phyloP scores from a whole-genome alignment of 2,329 filamentous ascomycete species.

The Colletotrichum falcatum region DNA sequence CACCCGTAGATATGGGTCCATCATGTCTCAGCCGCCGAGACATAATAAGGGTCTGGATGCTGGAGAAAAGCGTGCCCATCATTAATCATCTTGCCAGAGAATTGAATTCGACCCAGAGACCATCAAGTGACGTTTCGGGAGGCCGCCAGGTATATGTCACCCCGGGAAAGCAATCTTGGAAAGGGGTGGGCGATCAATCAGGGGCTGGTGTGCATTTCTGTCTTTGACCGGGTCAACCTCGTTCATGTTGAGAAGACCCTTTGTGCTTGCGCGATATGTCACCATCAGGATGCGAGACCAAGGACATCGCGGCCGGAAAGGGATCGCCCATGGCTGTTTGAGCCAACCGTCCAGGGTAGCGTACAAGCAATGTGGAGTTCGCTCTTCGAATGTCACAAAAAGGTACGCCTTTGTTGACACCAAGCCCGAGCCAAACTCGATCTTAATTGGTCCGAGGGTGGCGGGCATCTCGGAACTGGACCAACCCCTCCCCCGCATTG shows the following conservation, averaged over 20 bases:
- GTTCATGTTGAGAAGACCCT: background rate
- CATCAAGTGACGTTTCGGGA: conserved; percentile 10
- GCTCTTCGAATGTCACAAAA: background rate
- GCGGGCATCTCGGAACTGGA: conserved; percentile 9
- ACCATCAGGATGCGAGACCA: conserved; percentile 22
- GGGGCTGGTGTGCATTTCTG: conserved; percentile 5
- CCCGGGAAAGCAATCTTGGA: conserved; percentile 21
- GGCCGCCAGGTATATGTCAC: too few species aligned
- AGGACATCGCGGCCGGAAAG: conserved; percentile 14
- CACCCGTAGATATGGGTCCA: background rate
- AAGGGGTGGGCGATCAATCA: conserved; percentile 1
- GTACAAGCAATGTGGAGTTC: conserved; percentile 11
- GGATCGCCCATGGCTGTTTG: conserved; percentile 9
- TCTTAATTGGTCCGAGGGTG: background rate
- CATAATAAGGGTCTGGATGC: conserved; percentile 5
- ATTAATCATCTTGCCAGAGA: conserved; percentile 1
- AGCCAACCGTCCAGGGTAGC: conserved; percentile 8
- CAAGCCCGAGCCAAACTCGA: background rate
- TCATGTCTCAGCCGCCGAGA: conserved; percentile 2
- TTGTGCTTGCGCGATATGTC: conserved; percentile 20
- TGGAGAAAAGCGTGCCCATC: conserved; percentile 11
- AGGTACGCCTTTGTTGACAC: conserved; percentile 15
- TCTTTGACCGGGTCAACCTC: background rate
- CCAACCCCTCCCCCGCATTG: background rate
- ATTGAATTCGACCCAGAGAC: background rate